These are phyloP conservation scores for Sporothrix schenckii DNA, from an alignment of 2,329 filamentous ascomycete genomes.

Conservation along the genomic window DNA sequence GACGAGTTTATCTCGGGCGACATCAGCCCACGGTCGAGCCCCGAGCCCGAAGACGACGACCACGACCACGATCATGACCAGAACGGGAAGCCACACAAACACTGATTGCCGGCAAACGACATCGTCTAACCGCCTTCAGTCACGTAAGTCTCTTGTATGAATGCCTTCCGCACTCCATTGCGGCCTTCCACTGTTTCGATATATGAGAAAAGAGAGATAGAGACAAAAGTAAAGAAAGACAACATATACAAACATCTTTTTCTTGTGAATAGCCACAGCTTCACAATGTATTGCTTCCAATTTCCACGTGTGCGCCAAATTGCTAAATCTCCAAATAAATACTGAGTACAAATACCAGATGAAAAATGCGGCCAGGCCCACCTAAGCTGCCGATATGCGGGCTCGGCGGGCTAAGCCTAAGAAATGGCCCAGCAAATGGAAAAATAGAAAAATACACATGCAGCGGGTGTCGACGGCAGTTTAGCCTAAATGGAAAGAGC, in stretches of 20 bases:
- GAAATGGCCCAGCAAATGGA: not conserved
- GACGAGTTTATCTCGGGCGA: slow-evolving; percentile 78
- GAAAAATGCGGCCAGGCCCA: not conserved
- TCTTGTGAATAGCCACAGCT: not conserved
- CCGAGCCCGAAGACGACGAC: slow-evolving; percentile 61
- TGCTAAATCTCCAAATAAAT: not conserved
- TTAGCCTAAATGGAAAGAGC: slow-evolving; percentile 33
- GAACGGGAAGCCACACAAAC: slow-evolving; percentile 30
- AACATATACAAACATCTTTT: not conserved
- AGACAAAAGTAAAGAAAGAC: not conserved
- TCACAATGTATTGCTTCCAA: not conserved
- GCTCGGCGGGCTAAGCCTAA: not conserved
- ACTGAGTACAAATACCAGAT: slow-evolving; percentile 21
- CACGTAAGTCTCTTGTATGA: not conserved
- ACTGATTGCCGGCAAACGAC: not conserved
- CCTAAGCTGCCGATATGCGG: not conserved
- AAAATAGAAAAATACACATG: not conserved
- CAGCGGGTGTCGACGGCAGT: slow-evolving; percentile 17
- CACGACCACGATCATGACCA: slow-evolving; percentile 48
- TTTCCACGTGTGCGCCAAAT: not conserved
- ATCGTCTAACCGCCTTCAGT: not conserved
- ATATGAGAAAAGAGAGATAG: not conserved
- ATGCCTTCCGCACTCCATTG: not conserved
- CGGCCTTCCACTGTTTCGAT: not conserved
- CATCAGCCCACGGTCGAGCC: slow-evolving; percentile 59